Percentiles rank a stretch among this genome's conserved stretches.
phyloP scores from a whole-genome alignment of 768 basidiomycete species.

The Hypsizygus marmoreus region DNA sequence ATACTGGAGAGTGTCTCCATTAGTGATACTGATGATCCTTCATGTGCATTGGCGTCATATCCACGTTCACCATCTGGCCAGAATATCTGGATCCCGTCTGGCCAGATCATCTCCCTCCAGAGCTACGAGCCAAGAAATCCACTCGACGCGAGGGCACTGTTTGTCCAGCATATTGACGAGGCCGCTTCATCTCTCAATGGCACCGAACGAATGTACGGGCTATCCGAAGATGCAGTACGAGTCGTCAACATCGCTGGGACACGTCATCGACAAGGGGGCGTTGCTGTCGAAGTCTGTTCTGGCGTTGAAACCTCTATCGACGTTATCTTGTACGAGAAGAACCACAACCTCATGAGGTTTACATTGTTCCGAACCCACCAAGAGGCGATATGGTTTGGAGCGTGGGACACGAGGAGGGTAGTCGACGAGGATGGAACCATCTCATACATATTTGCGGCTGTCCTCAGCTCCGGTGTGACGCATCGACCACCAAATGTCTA shows the following conservation, averaged over 20 bases:
- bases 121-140: conserved; percentile 28
- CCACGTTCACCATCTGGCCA: conserved; percentile 34
- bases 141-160: conserved; percentile 34
- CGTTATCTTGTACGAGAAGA: conserved; percentile 25
- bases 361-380: conserved; percentile 31
- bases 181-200: conserved; percentile 7
- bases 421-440: conserved; percentile 19
- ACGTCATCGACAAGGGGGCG: conserved; percentile 14
- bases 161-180: conserved; percentile 19
- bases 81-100: conserved; percentile 30
- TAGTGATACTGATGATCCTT: conserved; percentile 11
- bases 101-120: conserved; percentile 30
- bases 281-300: conserved; percentile 41
- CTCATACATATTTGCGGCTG: conserved; percentile 29
- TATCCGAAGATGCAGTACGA: conserved; percentile 31
- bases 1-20: conserved; percentile 27
- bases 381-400: conserved; percentile 38
- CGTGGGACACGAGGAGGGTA: conserved; percentile 33
- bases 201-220: conserved; percentile 26
- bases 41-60: conserved; percentile 25
- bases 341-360: conserved; percentile 11
- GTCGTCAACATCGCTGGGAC: conserved; percentile 34
- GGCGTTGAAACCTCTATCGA: conserved; percentile 42
- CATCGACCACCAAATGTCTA: conserved; percentile 39
- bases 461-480: conserved; percentile 33